Conservation (phyloP, 768 basidiomycete genomes). For the Lactarius sanguifluus region DNA sequence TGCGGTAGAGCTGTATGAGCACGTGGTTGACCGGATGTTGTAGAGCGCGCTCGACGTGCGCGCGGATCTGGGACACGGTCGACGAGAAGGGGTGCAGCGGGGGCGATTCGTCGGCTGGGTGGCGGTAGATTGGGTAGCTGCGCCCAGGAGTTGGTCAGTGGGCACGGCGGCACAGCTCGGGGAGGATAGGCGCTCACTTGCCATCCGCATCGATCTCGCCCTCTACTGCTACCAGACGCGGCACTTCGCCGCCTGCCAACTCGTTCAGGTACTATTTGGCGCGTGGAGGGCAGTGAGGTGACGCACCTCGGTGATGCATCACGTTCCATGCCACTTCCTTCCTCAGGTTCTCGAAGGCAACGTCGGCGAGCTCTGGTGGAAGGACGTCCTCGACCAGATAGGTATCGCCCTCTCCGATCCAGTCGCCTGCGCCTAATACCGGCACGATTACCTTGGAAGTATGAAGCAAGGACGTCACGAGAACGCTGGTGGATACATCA, state of each 20-base stretch:
- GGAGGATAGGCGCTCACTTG: slow-evolving; percentile 37
- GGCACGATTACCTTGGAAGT: slow-evolving; percentile 12
- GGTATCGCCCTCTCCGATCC: slow-evolving; percentile 68
- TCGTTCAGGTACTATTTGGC: neutral
- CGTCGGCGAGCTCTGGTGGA: slow-evolving; percentile 52
- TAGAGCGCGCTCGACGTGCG: slow-evolving; percentile 57
- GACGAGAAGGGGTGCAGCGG: slow-evolving; percentile 64
- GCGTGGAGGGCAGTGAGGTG: neutral
- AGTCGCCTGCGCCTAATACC: slow-evolving; percentile 34
- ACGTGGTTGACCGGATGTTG: slow-evolving; percentile 78
- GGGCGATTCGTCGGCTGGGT: slow-evolving; percentile 79
- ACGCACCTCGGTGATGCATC: slow-evolving; percentile 74
- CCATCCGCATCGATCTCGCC: slow-evolving; percentile 53
- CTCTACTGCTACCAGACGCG: slow-evolving; percentile 61
- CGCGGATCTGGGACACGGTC: slow-evolving; percentile 63
- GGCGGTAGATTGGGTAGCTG: slow-evolving; percentile 78
- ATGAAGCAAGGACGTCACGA: neutral
- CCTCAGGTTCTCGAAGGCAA: slow-evolving; percentile 56
- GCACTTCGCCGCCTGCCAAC: slow-evolving; percentile 66
- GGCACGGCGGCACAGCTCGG: neutral
- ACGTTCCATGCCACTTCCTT: slow-evolving; percentile 69
- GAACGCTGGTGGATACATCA: neutral
- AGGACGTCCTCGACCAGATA: slow-evolving; percentile 58
- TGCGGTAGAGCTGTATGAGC: slow-evolving; percentile 78
- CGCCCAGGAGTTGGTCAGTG: neutral